Conservation (phyloP, 108 stramenopile species). For the Parmales sp. region DNA sequence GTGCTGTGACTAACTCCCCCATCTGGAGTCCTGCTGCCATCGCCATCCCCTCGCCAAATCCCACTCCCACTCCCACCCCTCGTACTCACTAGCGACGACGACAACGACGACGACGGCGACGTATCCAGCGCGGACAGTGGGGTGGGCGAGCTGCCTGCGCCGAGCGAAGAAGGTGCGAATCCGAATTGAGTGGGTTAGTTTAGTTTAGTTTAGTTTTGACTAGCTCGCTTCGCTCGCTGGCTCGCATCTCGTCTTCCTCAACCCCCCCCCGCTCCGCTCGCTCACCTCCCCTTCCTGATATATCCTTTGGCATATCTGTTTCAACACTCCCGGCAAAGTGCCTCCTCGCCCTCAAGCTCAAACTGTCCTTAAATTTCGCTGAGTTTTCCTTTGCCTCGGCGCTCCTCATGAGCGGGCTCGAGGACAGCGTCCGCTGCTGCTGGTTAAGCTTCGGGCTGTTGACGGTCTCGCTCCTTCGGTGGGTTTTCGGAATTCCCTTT, state of each 20-base stretch:
- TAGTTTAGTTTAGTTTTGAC: background rate
- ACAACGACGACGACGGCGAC: too few species aligned
- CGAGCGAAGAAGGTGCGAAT: too few species aligned
- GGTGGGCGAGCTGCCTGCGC: too few species aligned
- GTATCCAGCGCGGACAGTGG: too few species aligned
- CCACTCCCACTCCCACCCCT: too few species aligned
- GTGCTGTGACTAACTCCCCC: too few species aligned
- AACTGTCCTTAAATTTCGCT: background rate
- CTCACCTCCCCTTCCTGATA: background rate
- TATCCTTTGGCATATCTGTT: background rate
- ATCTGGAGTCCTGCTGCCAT: too few species aligned
- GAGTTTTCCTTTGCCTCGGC: background rate
- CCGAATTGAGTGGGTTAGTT: too few species aligned
- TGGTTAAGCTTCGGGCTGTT: background rate
- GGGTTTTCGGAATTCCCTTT: background rate
- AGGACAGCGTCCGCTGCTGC: background rate
- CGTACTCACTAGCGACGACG: too few species aligned
- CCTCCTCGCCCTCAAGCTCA: background rate
- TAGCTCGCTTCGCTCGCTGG: background rate
- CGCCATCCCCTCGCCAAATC: too few species aligned
- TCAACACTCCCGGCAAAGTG: conserved; percentile 1
- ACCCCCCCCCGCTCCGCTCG: background rate
- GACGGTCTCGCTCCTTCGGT: background rate
- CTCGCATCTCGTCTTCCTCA: background rate
- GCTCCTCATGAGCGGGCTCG: background rate